Percentiles rank a stretch among this genome's conserved stretches.
Evolutionary conservation across 2,329 filamentous ascomycete genomes (phyloP).

Genomic region (Endoconidiophora polonica): DNA sequence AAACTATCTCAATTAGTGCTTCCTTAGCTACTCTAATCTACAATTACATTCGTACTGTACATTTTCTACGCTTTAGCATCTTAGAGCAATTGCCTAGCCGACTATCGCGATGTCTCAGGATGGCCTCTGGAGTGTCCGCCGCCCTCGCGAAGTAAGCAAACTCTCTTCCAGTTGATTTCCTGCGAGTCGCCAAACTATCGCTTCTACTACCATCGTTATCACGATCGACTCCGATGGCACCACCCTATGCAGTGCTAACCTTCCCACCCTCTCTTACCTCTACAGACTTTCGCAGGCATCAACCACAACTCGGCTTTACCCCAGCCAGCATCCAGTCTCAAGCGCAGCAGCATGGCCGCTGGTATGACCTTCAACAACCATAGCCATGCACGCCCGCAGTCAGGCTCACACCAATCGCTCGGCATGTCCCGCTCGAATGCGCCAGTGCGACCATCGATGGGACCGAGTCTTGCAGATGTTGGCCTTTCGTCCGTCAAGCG

Average conservation of each 20-base stretch:
- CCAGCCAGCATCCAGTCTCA: conserved; percentile 79
- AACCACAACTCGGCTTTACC: conserved; percentile 74
- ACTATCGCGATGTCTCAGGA: conserved; percentile 59
- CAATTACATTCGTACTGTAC: no score
- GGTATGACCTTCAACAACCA: conserved; percentile 44
- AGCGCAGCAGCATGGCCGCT: conserved; percentile 69
- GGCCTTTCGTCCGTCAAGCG: conserved; percentile 74
- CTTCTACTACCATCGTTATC: not conserved
- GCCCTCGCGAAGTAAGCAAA: conserved; percentile 64
- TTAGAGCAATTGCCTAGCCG: not conserved
- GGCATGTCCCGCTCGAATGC: conserved; percentile 71
- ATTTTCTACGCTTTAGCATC: not conserved
- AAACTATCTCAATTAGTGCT: not conserved
- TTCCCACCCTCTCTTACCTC: not conserved
- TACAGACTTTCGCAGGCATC: conserved; percentile 68
- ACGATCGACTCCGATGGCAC: no score
- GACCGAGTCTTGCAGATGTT: conserved; percentile 60
- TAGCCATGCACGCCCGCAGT: conserved; percentile 66
- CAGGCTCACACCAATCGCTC: conserved; percentile 70
- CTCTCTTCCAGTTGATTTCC: conserved; percentile 5
- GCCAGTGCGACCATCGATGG: conserved; percentile 68
- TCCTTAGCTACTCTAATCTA: not conserved
- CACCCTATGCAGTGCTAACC: no score
- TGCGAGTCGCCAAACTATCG: not conserved
- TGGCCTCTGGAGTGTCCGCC: conserved; percentile 79